phyloP scores from a whole-genome alignment of 257 asterid genomes.

The Lycium ferocissimum region DNA sequence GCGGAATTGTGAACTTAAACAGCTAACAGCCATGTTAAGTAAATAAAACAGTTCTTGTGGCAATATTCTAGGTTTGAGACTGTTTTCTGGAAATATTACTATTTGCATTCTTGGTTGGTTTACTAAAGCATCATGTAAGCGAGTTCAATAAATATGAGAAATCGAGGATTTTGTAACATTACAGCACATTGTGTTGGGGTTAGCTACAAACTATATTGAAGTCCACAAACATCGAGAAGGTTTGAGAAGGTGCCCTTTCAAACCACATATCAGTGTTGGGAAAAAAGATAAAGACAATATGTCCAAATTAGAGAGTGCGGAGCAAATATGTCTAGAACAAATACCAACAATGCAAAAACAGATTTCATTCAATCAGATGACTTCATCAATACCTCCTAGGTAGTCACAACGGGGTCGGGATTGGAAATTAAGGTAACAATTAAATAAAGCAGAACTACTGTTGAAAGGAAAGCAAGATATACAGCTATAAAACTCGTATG shows the following conservation, averaged over 20 bases:
- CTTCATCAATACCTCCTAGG: constrained; percentile 28
- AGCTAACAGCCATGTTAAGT: background rate
- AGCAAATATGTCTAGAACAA: background rate
- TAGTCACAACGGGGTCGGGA: background rate
- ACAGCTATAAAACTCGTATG: background rate
- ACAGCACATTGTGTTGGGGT: background rate
- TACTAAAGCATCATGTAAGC: background rate
- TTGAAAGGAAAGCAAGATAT: background rate
- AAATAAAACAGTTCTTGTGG: background rate
- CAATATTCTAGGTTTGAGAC: background rate
- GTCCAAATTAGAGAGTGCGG: background rate
- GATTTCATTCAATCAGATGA: constrained; percentile 15
- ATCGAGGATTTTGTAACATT: background rate
- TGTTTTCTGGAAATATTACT: constrained; percentile 2
- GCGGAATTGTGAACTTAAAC: background rate
- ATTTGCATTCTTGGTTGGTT: background rate
- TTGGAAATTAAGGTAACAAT: background rate
- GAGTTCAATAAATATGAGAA: background rate
- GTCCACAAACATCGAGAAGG: background rate
- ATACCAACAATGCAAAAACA: constrained; percentile 13
- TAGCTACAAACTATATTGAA: background rate
- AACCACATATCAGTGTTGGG: background rate
- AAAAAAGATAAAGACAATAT: background rate
- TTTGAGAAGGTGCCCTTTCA: background rate
- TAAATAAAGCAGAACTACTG: background rate